Base-by-base conservation (phyloP, 768 basidiomycete genomes). In the Trametes meyenii region DNA sequence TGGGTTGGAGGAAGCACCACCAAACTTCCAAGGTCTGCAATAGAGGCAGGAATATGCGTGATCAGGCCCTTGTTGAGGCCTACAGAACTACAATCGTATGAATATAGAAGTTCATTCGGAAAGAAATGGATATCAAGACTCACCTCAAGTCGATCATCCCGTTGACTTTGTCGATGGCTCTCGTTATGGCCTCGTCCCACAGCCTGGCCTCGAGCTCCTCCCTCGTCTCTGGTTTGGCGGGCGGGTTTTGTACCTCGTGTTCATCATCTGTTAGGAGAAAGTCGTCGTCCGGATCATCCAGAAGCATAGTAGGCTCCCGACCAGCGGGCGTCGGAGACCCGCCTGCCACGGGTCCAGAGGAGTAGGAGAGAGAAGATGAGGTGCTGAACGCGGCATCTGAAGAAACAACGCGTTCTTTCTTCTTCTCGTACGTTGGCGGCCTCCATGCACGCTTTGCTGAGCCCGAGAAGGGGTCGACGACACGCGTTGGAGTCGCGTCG, bases 131-230 rank as follows among this genome's bases (percentile, higher is more conserved):
- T 24, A n/a, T 42, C 17, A 50, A 42, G 38, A 74, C 77, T 49
- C 70, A 87, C 88, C 77, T 78, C n/a, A 90, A 74, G 52, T 82
- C 76, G 55, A 89, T 80, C 49, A 74, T 73, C 10, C 84, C 82
- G 53, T 79, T 72, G 3, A 78, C 81, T 3, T 73, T 75, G 58
- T 85, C 80, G 26, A 86, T 74, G 0, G 80, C 79, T 16, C 67
- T 66, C 0, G 71, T 70, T 43, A 81, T 75, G 0, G 78, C 81
- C 6, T 75, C 72, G 2, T 83, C 83, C 85, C 84, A 87, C 8
- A 81, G 69, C 46, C 80, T 78, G 13, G 64, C 65, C 46, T 76
- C 72, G 3, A 69, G 23, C 46, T 73, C 56, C 21, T 66, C 49
- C 50, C 50, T 26, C 50, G 62, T 7, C 66, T 70, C 42, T 60